A percentile compares a stretch with the other conserved stretches of the same genome.
Evolutionary conservation across 2,329 filamentous ascomycete genomes (phyloP).

Genomic region (Ophiostoma piceae): DNA sequence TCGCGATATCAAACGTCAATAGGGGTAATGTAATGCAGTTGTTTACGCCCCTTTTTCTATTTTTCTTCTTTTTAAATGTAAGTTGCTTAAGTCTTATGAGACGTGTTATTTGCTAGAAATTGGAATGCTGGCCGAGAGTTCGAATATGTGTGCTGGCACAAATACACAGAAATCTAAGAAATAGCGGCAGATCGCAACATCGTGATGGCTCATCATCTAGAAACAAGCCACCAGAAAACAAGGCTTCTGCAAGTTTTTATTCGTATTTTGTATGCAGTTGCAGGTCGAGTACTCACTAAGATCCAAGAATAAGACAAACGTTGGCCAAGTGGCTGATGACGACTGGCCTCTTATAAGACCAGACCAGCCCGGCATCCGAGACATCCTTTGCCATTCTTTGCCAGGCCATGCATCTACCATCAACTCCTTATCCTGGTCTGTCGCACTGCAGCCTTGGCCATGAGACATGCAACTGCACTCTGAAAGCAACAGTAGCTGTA

Average conservation of each 20-base stretch:
- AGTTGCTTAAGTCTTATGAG: too few species aligned
- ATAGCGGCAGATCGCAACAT: too few species aligned
- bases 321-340: too few species aligned
- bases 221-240: background rate
- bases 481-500: constrained; percentile 1
- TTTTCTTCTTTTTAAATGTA: background rate
- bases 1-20: background rate
- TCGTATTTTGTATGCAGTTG: too few species aligned
- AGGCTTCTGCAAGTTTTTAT: background rate
- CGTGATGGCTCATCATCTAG: too few species aligned
- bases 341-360: background rate
- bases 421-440: background rate
- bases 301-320: background rate
- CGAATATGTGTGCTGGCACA: too few species aligned
- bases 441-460: background rate
- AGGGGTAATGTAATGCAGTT: background rate
- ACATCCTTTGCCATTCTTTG: background rate
- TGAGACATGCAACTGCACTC: constrained; percentile 4
- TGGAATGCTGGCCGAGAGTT: too few species aligned
- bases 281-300: background rate
- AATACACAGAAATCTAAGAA: too few species aligned
- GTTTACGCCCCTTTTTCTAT: background rate
- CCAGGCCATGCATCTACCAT: background rate
- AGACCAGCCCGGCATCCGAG: background rate
- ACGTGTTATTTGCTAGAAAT: too few species aligned